Evolutionary conservation across 331 rosid genomes (phyloP), one percentile per base, ranked within the genome.

Genomic region (Quercus tomentella): DNA sequence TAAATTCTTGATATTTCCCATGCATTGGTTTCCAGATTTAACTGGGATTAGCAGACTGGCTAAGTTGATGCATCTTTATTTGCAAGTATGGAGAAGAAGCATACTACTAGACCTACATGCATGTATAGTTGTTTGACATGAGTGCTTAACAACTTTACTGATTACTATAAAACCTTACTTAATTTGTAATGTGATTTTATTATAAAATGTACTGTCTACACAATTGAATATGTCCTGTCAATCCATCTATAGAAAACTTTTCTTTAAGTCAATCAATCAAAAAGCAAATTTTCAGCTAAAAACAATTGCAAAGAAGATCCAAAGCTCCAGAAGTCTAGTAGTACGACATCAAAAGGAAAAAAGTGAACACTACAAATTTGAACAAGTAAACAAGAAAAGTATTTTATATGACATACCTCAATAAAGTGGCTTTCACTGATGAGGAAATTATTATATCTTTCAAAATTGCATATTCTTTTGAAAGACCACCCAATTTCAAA

Each of bases 401-500:
- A 35, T 67, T n/a, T 20, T 67, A 33, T n/a, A 71, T 72, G 84
- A 26, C 82, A 74, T 91, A 95, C 99, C 97, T 85, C 60, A 95
- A 89, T 68, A 92, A 78, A 63, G 79, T 76, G 87, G 88, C 79
- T 28, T 80, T 79, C 60, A 72, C 58, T 51, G 92, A 92, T 12
- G 92, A 89, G 65, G 84, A 79, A 82, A 91, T 69, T 79, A 88
- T 88, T 33, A 93, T 90, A 67, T 83, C 91, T 92, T 87, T 92
- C 77, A 95, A 81, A 80, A 82, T 81, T 68, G 86, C 80, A 79
- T 86, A 91, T 80, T 95, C 99, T 85, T 89, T 87, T 11, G 92
- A 92, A 77, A 95, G 92, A 78, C 96, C 97, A 57, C 97, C 97
- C 84, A 95, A 83, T 84, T 86, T 88, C 71, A 84, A 76, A 77